Percentiles rank a stretch among this genome's conserved stretches.
Evolutionary conservation across 2,329 filamentous ascomycete species (phyloP).

Genomic region (Chalaropsis ovoidea): DNA sequence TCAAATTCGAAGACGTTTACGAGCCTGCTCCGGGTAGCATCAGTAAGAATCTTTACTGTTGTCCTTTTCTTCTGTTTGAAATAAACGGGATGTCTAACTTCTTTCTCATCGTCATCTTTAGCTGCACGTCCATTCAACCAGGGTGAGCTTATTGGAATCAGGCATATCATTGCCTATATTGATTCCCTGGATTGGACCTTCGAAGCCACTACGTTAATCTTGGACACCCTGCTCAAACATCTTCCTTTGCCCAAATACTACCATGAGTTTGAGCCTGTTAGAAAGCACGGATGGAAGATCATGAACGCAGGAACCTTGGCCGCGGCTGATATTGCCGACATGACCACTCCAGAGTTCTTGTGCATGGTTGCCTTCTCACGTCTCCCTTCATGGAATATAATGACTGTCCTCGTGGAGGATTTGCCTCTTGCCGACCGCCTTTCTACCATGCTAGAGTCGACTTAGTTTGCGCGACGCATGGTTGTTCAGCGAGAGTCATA

Average conservation of each 20-base stretch:
- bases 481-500: slow-evolving; percentile 10
- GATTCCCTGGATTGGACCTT: slow-evolving; percentile 15
- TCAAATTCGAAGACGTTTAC: slow-evolving; percentile 12
- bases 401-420: not conserved
- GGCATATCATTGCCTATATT: slow-evolving; percentile 8
- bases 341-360: slow-evolving; percentile 15
- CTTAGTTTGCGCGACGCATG: slow-evolving; percentile 21
- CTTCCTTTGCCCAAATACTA: slow-evolving; percentile 13
- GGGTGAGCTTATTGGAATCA: slow-evolving; percentile 4
- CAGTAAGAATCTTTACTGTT: not conserved
- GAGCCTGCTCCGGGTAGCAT: not conserved
- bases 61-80: not conserved
- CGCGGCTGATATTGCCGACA: not conserved
- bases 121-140: not conserved
- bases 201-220: slow-evolving; percentile 6
- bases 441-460: slow-evolving; percentile 15
- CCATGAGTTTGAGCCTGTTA: slow-evolving; percentile 12
- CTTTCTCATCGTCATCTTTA: not conserved
- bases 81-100: not conserved
- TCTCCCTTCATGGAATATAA: slow-evolving; percentile 19
- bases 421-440: slow-evolving; percentile 16
- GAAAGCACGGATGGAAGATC: slow-evolving; percentile 9
- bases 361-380: slow-evolving; percentile 19
- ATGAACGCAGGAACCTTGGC: not conserved
- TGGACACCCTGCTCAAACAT: slow-evolving; percentile 14